These are phyloP conservation scores for Suillus luteus DNA, from an alignment of 768 basidiomycete species.

Conservation along the genomic window DNA sequence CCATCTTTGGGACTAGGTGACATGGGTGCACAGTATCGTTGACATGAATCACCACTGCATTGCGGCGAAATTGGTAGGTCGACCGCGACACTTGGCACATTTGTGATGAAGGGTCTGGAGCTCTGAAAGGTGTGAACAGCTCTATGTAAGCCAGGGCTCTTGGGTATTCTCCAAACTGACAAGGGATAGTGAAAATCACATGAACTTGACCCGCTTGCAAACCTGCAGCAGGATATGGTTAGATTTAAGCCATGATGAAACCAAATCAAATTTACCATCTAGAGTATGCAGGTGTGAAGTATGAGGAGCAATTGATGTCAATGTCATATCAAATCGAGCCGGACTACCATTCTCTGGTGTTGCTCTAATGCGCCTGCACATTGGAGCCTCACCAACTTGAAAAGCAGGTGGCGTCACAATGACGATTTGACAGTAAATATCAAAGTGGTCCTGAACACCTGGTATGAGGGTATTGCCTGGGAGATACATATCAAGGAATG, in stretches of 20 bases:
- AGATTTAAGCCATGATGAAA: neutral
- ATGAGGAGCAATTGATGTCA: neutral
- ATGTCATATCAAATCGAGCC: neutral
- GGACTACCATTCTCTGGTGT: neutral
- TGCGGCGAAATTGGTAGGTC: constrained; percentile 1
- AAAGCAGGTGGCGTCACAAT: neutral
- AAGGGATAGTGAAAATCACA: constrained; percentile 16
- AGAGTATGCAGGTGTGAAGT: neutral
- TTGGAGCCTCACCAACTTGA: neutral
- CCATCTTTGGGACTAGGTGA: constrained; percentile 15
- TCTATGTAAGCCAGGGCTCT: constrained; percentile 29
- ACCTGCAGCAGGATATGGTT: constrained; percentile 7
- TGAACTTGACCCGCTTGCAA: constrained; percentile 16
- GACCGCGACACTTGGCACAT: constrained; percentile 6
- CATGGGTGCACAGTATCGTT: constrained; percentile 2
- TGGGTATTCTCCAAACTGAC: constrained; percentile 7
- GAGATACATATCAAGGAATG: neutral
- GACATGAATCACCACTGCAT: constrained; percentile 1
- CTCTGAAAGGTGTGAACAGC: constrained; percentile 24
- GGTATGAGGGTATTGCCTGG: neutral
- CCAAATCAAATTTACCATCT: neutral
- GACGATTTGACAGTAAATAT: constrained; percentile 7
- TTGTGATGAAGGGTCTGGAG: neutral
- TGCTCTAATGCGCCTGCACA: neutral
- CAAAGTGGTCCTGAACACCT: constrained; percentile 1